A percentile compares a stretch with the other conserved stretches of the same genome.
phyloP scores from a whole-genome alignment of 768 basidiomycete genomes.

The Stropharia rugosoannulata region DNA sequence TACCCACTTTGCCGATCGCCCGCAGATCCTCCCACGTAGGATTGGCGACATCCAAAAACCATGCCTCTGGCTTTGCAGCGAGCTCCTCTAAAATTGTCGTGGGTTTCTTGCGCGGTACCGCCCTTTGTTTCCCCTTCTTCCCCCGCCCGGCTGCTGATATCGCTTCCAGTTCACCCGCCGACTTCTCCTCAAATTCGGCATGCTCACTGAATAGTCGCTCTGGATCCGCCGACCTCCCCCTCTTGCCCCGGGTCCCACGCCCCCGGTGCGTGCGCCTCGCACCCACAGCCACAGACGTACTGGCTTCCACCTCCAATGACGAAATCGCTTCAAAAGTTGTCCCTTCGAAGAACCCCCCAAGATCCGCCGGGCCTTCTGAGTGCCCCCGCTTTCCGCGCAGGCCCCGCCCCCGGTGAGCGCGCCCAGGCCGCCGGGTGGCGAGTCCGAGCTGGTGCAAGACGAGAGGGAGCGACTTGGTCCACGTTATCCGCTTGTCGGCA shows the following conservation, averaged over 20 bases:
- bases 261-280: no score
- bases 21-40: conserved; percentile 89
- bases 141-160: conserved; percentile 18
- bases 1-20: conserved; percentile 73
- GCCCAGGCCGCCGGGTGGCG: conserved; percentile 37
- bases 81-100: conserved; percentile 16
- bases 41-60: conserved; percentile 91
- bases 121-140: conserved; percentile 50
- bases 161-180: neutral
- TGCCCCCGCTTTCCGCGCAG: conserved; percentile 7
- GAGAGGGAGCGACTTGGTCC: conserved; percentile 45
- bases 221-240: no score
- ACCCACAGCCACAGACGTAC: no score
- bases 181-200: no score
- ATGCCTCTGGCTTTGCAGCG: conserved; percentile 49
- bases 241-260: no score
- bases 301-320: no score
- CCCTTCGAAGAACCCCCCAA: conserved; percentile 13
- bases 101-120: conserved; percentile 7
- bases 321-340: neutral
- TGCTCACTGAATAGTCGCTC: neutral
- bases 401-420: conserved; percentile 16
- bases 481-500: conserved; percentile 29
- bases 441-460: conserved; percentile 51
- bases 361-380: conserved; percentile 22